Percentiles rank a stretch among this genome's conserved stretches.
phyloP scores from a whole-genome alignment of 2,329 filamentous ascomycete genomes.

The Byssoonygena ceratinophila region DNA sequence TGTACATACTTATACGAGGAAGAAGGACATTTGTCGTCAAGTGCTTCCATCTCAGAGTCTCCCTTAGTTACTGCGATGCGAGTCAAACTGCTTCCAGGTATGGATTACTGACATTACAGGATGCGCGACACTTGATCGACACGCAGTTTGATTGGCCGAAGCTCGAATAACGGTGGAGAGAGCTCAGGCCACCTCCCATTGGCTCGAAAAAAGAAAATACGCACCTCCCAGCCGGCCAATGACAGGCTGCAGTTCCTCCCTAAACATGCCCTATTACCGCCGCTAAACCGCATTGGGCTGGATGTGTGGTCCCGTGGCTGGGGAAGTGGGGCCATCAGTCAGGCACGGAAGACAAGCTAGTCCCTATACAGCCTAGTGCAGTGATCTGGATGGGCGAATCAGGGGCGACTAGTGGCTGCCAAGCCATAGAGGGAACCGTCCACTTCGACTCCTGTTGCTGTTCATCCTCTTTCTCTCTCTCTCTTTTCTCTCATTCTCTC shows the following conservation, averaged over 20 bases:
- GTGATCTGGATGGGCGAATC: background rate
- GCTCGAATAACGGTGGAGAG: background rate
- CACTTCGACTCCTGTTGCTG: background rate
- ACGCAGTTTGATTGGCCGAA: background rate
- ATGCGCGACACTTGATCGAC: background rate
- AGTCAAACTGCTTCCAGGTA: no score
- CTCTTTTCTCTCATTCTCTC: background rate
- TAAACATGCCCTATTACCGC: background rate
- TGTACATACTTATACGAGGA: no score
- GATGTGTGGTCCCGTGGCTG: background rate
- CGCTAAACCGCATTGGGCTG: background rate
- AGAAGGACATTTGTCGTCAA: no score
- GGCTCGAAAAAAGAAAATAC: background rate
- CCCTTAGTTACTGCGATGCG: no score
- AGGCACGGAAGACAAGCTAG: background rate
- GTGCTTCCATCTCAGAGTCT: no score
- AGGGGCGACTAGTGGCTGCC: background rate
- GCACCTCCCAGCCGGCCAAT: background rate
- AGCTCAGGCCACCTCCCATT: conserved; percentile 5
- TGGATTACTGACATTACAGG: no score
- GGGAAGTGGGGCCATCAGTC: background rate
- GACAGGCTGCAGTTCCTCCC: background rate
- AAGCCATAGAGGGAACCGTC: background rate
- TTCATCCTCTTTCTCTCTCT: background rate
- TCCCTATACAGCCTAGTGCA: background rate